Evolutionary conservation across 2,329 filamentous ascomycete genomes (phyloP).

Genomic region (Metarhizium robertsii): DNA sequence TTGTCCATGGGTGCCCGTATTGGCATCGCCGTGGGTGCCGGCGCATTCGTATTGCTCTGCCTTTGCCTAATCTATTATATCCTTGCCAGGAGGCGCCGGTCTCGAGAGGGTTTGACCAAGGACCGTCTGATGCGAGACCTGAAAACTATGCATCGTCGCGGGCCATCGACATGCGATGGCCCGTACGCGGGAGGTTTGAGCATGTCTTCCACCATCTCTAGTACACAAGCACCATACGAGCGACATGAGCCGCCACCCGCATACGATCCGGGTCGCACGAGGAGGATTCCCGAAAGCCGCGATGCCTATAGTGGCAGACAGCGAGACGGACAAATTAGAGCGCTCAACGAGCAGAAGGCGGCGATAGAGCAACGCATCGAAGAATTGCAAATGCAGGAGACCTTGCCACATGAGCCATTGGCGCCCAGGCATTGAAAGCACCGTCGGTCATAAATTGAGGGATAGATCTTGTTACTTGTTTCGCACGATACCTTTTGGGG

Average conservation of each 20-base stretch:
- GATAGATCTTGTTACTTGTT: not conserved
- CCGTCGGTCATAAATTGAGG: not conserved
- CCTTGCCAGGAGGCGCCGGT: constrained; percentile 15
- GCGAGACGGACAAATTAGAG: constrained; percentile 22
- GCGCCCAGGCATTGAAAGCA: not conserved
- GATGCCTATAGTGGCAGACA: constrained; percentile 11
- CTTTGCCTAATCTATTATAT: constrained; percentile 17
- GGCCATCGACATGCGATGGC: not conserved
- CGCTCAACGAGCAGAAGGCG: constrained; percentile 23
- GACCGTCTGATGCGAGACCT: constrained; percentile 7
- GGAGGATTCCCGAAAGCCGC: constrained; percentile 13
- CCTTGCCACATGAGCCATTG: not conserved
- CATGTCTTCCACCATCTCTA: not conserved
- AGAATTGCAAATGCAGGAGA: constrained; percentile 17
- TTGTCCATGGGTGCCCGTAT: constrained; percentile 23
- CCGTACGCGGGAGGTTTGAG: constrained; percentile 1
- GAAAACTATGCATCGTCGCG: constrained; percentile 3
- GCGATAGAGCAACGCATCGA: constrained; percentile 26
- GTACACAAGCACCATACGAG: not conserved
- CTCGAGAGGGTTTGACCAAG: constrained; percentile 10
- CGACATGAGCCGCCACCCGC: constrained; percentile 20
- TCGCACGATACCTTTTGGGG: constrained; percentile 4
- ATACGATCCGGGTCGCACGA: constrained; percentile 18
- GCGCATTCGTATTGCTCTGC: constrained; percentile 19
- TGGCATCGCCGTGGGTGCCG: constrained; percentile 25